These are phyloP conservation scores for Naganishia albida DNA, from an alignment of 1,284 basidiomycete species.

Conservation along the genomic window DNA sequence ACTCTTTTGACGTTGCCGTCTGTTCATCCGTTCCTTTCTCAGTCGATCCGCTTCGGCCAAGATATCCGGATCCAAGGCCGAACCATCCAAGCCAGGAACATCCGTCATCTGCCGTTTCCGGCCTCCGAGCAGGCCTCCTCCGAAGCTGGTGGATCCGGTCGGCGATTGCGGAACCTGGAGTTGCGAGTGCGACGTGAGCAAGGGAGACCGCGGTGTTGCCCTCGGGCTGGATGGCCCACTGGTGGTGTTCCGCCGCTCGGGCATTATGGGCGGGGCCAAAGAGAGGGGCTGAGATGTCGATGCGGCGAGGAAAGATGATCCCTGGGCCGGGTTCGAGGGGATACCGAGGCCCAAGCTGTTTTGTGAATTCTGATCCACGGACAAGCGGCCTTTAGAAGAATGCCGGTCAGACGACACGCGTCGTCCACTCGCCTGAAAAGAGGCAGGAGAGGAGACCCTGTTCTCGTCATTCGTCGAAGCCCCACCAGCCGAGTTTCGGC, in stretches of 20 bases:
- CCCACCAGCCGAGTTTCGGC: background rate
- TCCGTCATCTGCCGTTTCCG: conserved; percentile 30
- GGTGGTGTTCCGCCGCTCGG: conserved; percentile 21
- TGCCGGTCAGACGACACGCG: conserved; percentile 17
- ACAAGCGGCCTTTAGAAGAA: conserved; percentile 11
- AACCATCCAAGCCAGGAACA: conserved; percentile 48
- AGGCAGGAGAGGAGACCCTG: conserved; percentile 2
- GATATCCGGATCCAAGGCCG: conserved; percentile 64
- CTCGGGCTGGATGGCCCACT: conserved; percentile 11
- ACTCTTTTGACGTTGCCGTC: conserved; percentile 62
- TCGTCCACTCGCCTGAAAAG: conserved; percentile 7
- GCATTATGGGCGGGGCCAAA: background rate
- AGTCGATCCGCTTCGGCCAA: conserved; percentile 80
- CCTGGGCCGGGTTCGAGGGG: conserved; percentile 7
- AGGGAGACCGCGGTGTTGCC: conserved; percentile 37
- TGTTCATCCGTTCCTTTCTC: conserved; percentile 69
- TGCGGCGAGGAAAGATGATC: background rate
- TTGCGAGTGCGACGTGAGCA: conserved; percentile 42
- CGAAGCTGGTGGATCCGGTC: background rate
- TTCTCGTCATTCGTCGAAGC: conserved; percentile 1
- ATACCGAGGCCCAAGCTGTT: conserved; percentile 13
- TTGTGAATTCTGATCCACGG: conserved; percentile 18
- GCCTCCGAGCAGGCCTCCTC: background rate
- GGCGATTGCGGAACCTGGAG: conserved; percentile 32
- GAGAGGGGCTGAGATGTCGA: background rate